Evolutionary conservation across 495 filamentous ascomycete species (phyloP), one percentile per base, ranked within the genome.

Genomic region (Cairneyella variabilis): DNA sequence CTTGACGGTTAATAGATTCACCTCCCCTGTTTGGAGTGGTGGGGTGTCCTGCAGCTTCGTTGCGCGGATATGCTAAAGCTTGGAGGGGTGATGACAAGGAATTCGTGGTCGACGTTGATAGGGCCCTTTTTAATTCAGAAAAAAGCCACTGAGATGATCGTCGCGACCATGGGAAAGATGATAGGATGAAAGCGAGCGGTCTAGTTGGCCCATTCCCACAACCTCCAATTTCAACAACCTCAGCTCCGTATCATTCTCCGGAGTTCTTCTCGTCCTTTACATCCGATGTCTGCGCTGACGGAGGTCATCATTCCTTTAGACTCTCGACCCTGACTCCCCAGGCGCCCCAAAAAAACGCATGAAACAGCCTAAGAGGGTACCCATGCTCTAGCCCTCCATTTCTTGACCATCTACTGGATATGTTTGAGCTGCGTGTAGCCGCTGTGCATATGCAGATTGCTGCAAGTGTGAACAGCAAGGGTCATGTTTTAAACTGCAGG

Each of bases 281-380:
- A n/a, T n/a, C n/a, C n/a, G n/a, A n/a, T n/a, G n/a, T n/a, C n/a
- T n/a, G n/a, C n/a, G n/a, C n/a, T n/a, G n/a, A n/a, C n/a, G n/a
- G n/a, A n/a, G n/a, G n/a, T n/a, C n/a, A n/a, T n/a, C n/a, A n/a
- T n/a, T n/a, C n/a, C n/a, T n/a, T n/a, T n/a, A n/a, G n/a, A n/a
- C n/a, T n/a, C n/a, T n/a, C n/a, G n/a, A n/a, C n/a, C n/a, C n/a
- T n/a, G n/a, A n/a, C n/a, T n/a, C n/a, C n/a, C n/a, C n/a, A n/a
- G n/a, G n/a, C n/a, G n/a, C n/a, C n/a, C n/a, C n/a, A n/a, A n/a
- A n/a, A n/a, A n/a, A n/a, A n/a, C n/a, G n/a, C 21, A 44, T 59
- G 59, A 62, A 62, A 62, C 59, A 62, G 36, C 51, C 59, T 56
- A 62, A 62, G 42, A 23, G n/a, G n/a, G n/a, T n/a, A 43, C 34